Evolutionary conservation across 2,329 filamentous ascomycete species (phyloP), one percentile per base, ranked within the genome.

Genomic region (Calycina herbarum): DNA sequence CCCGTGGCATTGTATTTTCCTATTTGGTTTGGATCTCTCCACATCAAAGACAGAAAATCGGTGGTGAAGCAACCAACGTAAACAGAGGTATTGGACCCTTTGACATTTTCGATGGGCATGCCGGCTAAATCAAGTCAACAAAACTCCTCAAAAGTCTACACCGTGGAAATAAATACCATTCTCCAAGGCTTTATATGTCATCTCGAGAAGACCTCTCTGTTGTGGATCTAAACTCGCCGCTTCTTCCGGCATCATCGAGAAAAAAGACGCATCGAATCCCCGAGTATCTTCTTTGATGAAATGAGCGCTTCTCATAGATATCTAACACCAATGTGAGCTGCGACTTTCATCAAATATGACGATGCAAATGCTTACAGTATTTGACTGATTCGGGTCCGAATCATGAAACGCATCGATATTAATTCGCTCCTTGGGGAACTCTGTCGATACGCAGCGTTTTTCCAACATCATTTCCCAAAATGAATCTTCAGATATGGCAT

Each of bases 291-390:
- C 24, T 33, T 58, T 33, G 24, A 58, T 70, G 61, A 59, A 59
- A 59, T 59, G 57, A 4, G 27, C 57, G 6, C 33, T 15, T 5
- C 40, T 7, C 5, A 10, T 78, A 79, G 65, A 85, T 76, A n/a
- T 84, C 84, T 35, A 86, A 75, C 10, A 86, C 77, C 2, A 82
- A 84, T 57, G 85, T 80, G 59, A 82, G 82, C 59, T 67, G 62
- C 29, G 42, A 10, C 11, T 8, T 42, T 10, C 31, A 61, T 57
- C n/a, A 48, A 8, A 4, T 48, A 15, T 48, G 15, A 48, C 42
- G 5, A 31, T 31, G 29, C 3, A 31, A 31, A 5, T 31, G 5
- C 29, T 56, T 17, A 56, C 11, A 24, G n/a, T 56, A 24, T 11
- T 56, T 29, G 8, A 24, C 8, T 38, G 38, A 24, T 17, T 57